Base-by-base conservation (phyloP, 1,139 yeast genomes). In the Suhomyces ambrosiae region DNA sequence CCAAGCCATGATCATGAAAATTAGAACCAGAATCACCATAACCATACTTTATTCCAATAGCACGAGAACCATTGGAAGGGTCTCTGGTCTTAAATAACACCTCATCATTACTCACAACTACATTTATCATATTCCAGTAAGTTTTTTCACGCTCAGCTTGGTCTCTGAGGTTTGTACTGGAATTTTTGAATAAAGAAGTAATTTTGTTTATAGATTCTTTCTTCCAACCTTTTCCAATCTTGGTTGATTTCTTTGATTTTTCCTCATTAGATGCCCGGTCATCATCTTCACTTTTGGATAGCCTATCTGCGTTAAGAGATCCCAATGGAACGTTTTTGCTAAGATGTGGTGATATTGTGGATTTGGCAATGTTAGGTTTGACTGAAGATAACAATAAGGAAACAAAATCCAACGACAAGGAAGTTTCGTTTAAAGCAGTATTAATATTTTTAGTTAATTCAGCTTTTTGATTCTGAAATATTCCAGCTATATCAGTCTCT, bases 21-120 rank as follows among this genome's bases (percentile, higher is more conserved):
- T 72, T 76, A 1, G 96, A 86, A 0, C 97, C 98, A 0, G 95
- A 81, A 58, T 89, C 97, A 7, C 86, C 92, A 60, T 79, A 92
- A 0, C 97, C 97, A 55, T 86, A 90, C 52, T 86, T 87, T 24
- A 90, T 84, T 2, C 90, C 95, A 29, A 90, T 68, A 13, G 74
- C 68, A 35, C 68, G 34, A 46, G 73, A 63, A 26, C 79, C 79
- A 24, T 54, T 61, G 10, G 30, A 69, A 49, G 56, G 82, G 39
- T 79, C 84, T 40, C 82, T 72, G 25, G 83, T 71, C 52, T 86
- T 86, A 53, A 83, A 83, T 12, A 90, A 63, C 1, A 85, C 83
- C 52, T 89, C 97, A 33, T 84, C 71, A 38, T 77, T 72, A 19
- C 77, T 73, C 33, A 67, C 50, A 2, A 81, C 75, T 21, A 68